Conservation (phyloP, 805 yeast genomes). For the Yueomyces sp. region DNA sequence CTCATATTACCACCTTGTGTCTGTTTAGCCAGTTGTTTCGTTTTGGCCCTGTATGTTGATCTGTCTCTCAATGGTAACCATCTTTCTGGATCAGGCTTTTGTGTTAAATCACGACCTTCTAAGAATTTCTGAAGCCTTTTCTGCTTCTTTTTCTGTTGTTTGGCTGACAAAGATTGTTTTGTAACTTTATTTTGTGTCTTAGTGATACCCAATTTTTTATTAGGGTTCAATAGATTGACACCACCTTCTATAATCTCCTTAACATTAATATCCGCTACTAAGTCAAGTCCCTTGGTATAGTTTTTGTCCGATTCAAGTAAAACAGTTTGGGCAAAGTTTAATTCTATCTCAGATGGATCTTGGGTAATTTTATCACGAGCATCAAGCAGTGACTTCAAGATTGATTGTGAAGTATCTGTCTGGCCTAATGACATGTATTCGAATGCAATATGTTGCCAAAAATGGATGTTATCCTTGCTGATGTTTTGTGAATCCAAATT, state of each 20-base stretch:
- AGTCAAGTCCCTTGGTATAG: conserved; percentile 5
- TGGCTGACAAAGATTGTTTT: background rate
- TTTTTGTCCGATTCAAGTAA: conserved; percentile 5
- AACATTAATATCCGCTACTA: conserved; percentile 14
- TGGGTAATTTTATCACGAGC: conserved; percentile 1
- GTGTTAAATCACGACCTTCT: conserved; percentile 19
- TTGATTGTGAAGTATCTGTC: conserved; percentile 5
- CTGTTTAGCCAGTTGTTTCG: conserved; percentile 33
- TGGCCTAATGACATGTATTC: conserved; percentile 13
- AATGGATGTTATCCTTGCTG: conserved; percentile 2
- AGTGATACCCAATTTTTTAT: background rate
- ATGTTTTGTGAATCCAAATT: background rate
- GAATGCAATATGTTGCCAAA: conserved; percentile 21
- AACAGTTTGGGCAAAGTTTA: conserved; percentile 1
- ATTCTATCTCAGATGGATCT: background rate
- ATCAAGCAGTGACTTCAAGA: conserved; percentile 1
- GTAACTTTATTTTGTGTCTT: background rate
- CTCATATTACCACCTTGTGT: conserved; percentile 55
- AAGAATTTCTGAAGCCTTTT: conserved; percentile 13
- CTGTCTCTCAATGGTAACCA: conserved; percentile 88
- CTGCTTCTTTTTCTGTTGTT: conserved; percentile 8
- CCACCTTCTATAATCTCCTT: conserved; percentile 10
- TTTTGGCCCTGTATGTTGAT: conserved; percentile 68
- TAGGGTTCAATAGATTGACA: conserved; percentile 9
- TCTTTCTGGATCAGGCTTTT: conserved; percentile 53